These are phyloP conservation scores for Colletotrichum melonis DNA, from an alignment of 2,329 filamentous ascomycete genomes.

Conservation along the genomic window DNA sequence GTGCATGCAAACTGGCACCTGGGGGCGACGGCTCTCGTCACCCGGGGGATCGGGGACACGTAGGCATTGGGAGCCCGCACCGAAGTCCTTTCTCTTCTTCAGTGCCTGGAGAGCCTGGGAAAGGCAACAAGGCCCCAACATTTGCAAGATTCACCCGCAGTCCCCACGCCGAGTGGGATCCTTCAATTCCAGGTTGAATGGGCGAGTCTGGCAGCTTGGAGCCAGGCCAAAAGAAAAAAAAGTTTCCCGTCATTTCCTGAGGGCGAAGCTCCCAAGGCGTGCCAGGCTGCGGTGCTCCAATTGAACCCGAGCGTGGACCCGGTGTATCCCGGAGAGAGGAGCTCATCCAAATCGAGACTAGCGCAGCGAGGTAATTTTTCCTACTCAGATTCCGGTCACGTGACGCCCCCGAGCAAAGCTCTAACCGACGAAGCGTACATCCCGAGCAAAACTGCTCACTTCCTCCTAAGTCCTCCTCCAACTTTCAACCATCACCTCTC, in stretches of 20 bases:
- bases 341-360: conserved; percentile 23
- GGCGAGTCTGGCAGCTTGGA: not conserved
- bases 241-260: conserved; percentile 26
- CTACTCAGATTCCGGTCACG: conserved; percentile 43
- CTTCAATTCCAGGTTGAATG: conserved; percentile 3
- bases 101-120: conserved; percentile 24
- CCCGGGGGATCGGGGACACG: conserved; percentile 9
- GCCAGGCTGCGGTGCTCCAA: conserved; percentile 9
- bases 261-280: not conserved
- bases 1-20: not conserved
- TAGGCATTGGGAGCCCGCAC: not conserved
- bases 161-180: conserved; percentile 28
- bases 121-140: conserved; percentile 20
- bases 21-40: not conserved
- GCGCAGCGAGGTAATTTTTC: conserved; percentile 35
- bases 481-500: conserved; percentile 63
- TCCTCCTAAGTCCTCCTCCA: conserved; percentile 61
- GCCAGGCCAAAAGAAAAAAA: conserved; percentile 18
- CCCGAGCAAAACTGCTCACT: conserved; percentile 61
- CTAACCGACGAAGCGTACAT: conserved; percentile 56
- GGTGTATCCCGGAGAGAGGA: conserved; percentile 32
- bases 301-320: conserved; percentile 34
- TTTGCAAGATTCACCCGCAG: conserved; percentile 23
- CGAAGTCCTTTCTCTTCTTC: not conserved
- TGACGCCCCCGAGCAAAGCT: conserved; percentile 52